Evolutionary conservation across 352 stramenopile genomes (phyloP).

Genomic region (Globisporangium spiculum): DNA sequence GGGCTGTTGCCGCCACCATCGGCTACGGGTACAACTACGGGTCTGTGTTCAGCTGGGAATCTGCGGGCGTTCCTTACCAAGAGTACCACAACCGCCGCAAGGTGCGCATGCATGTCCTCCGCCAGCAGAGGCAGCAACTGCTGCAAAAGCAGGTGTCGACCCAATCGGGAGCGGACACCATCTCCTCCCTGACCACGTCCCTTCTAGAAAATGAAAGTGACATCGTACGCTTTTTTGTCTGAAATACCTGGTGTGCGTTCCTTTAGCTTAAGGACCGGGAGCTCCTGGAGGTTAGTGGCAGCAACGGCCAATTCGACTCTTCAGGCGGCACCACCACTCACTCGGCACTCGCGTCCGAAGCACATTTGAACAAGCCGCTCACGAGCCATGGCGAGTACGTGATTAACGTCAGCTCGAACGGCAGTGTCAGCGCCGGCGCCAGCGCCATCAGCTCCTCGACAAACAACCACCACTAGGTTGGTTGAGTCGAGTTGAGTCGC

Average conservation of each 20-base stretch:
- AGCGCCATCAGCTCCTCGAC: constrained; percentile 9
- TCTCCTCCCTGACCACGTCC: constrained; percentile 17
- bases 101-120: constrained; percentile 25
- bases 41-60: constrained; percentile 47
- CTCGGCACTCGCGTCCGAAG: constrained; percentile 12
- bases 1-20: constrained; percentile 45
- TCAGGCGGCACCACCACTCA: background rate
- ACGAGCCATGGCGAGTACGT: constrained; percentile 19
- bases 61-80: constrained; percentile 28
- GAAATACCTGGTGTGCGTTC: constrained; percentile 5
- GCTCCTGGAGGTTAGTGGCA: constrained; percentile 18
- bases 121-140: constrained; percentile 14
- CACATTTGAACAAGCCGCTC: constrained; percentile 14
- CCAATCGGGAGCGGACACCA: constrained; percentile 11
- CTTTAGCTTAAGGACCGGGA: constrained; percentile 27
- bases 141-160: constrained; percentile 20
- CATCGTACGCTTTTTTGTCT: constrained; percentile 25
- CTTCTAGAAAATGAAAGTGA: constrained; percentile 19
- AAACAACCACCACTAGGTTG: background rate
- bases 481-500: background rate
- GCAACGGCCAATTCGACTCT: constrained; percentile 1
- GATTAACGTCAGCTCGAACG: constrained; percentile 23
- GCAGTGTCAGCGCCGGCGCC: constrained; percentile 13
- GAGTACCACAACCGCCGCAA: constrained; percentile 28
- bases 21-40: constrained; percentile 73